Base-by-base conservation (phyloP, 139 green algal species). In the Haematococcus sp. region DNA sequence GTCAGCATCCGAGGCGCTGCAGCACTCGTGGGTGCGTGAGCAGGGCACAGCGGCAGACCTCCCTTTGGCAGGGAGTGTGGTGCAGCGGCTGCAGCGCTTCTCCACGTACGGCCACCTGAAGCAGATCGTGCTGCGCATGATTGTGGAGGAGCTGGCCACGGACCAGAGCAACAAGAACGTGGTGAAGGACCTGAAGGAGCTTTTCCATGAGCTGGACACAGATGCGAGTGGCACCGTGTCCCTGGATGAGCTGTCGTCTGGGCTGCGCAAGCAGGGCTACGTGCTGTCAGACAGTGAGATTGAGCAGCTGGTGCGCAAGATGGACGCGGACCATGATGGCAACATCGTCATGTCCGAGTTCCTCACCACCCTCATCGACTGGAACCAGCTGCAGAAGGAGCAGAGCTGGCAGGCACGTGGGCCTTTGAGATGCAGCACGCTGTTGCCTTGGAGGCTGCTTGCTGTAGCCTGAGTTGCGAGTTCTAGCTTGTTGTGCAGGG, bases 71-170 rank as follows among this genome's bases (percentile, higher is more conserved):
- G 87, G 87, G 59, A 91, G 75, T 25, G 90, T 95, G 61, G 87
- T 94, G 52, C 80, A 97, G 86, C 83, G 93, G 25, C 87, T 98
- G 78, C 93, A 98, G 85, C 91, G 92, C 66, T 96, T 95, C 85
- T 91, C 87, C 28, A 98, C 93, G 0, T 97, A 96, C 73, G 88
- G 87, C 28, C 84, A 89, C 33, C 81, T 98, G 40, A 98, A 98
- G 87, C 92, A 97, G 85, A 49, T 96, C 68, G 91, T 97, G 69
- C 83, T 98, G 44, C 83, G 83, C 63, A 92, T 93, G 75, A 95
- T 97, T 44, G 87, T 88, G 0, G 86, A 93, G 30, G 92, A 96
- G 46, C 82, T 95, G 51, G 32, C 54, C 9, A 31, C 13, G 13
- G 27, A 44, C 16, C 4, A 22, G 13, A 7, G 59, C 27, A 40